phyloP scores from a whole-genome alignment of 2,329 filamentous ascomycete species.

The Colletotrichum sp. region DNA sequence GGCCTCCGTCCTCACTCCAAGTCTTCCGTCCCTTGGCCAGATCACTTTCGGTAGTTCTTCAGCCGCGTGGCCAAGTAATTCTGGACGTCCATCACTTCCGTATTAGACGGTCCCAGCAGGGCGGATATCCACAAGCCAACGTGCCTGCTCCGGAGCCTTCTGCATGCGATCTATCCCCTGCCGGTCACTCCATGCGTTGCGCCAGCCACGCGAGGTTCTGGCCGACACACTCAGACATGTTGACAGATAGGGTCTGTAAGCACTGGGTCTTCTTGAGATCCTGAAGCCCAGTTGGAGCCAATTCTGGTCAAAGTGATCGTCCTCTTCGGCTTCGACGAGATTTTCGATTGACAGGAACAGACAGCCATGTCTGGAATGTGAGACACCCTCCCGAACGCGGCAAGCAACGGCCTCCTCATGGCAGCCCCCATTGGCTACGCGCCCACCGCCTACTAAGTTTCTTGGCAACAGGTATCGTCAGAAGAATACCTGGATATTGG shows the following conservation, averaged over 20 bases:
- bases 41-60: background rate
- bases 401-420: slow-evolving; percentile 6
- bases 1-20: background rate
- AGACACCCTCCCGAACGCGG: slow-evolving; percentile 3
- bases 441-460: background rate
- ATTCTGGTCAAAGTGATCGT: background rate
- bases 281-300: background rate
- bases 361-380: background rate
- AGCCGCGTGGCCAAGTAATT: background rate
- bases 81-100: background rate
- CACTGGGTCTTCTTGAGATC: background rate
- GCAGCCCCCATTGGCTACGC: background rate
- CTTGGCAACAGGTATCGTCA: background rate
- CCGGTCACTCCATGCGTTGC: background rate
- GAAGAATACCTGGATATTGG: background rate
- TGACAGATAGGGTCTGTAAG: background rate
- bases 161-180: slow-evolving; percentile 1
- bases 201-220: slow-evolving; percentile 9
- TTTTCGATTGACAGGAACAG: background rate
- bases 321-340: background rate
- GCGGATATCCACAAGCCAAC: background rate
- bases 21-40: background rate
- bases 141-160: background rate
- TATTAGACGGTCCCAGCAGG: background rate
- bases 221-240: background rate